Conservation (phyloP, 345 rosid genomes). For the Cochlearia excelsa region DNA sequence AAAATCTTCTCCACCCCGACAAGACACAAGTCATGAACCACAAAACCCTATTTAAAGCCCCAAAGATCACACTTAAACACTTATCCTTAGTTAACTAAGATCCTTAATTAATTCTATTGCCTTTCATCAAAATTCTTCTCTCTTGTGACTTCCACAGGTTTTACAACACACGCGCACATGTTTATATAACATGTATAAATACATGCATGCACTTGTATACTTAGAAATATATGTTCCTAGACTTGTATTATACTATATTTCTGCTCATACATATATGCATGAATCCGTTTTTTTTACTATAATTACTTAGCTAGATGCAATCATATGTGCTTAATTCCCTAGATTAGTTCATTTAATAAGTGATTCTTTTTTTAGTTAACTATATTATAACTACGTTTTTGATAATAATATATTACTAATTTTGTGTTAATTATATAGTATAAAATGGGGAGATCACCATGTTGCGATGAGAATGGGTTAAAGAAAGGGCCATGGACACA, state of each 20-base stretch:
- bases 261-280: conserved; percentile 3
- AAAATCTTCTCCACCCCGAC: conserved; percentile 35
- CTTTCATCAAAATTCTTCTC: conserved; percentile 19
- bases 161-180: background rate
- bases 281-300: background rate
- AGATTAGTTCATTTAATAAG: background rate
- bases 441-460: conserved; percentile 40
- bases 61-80: conserved; percentile 12
- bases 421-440: background rate
- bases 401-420: too few species aligned
- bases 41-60: conserved; percentile 28
- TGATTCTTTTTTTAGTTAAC: too few species aligned
- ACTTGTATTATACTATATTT: too few species aligned
- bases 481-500: conserved; percentile 84
- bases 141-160: conserved; percentile 27
- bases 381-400: too few species aligned
- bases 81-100: conserved; percentile 20
- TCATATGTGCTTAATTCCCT: background rate
- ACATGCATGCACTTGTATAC: background rate
- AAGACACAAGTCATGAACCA: conserved; percentile 24
- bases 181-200: background rate
- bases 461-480: conserved; percentile 37
- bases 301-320: conserved; percentile 6
- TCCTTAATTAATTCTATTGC: conserved; percentile 9
- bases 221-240: too few species aligned